A percentile compares a stretch with the other conserved stretches of the same genome.
Evolutionary conservation across 2,329 filamentous ascomycete genomes (phyloP).

Genomic region (Coniochaeta pulveracea): DNA sequence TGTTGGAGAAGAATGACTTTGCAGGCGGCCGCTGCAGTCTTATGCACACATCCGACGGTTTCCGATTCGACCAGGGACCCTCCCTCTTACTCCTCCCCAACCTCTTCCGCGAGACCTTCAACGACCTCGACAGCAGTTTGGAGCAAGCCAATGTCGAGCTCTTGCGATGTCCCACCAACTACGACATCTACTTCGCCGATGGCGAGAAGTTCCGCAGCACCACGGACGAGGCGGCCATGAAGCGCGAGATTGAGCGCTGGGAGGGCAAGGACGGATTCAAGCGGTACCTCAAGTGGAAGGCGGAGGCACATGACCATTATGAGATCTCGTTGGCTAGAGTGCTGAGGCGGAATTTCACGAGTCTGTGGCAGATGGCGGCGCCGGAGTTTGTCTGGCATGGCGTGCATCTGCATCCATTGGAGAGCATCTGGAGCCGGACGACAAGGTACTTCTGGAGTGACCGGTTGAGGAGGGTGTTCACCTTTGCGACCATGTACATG

Average conservation of each 20-base stretch:
- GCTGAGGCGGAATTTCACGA: slow-evolving; percentile 53
- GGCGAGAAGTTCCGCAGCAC: slow-evolving; percentile 51
- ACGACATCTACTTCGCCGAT: slow-evolving; percentile 64
- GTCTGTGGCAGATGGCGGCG: slow-evolving; percentile 43
- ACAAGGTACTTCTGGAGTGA: slow-evolving; percentile 60
- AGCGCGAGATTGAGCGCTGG: slow-evolving; percentile 58
- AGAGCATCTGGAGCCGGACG: slow-evolving; percentile 57
- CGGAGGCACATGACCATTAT: slow-evolving; percentile 59
- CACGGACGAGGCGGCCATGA: slow-evolving; percentile 61
- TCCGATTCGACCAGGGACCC: slow-evolving; percentile 68
- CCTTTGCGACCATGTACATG: slow-evolving; percentile 75
- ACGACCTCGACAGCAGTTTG: slow-evolving; percentile 56
- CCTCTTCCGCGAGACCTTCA: slow-evolving; percentile 58
- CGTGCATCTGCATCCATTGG: slow-evolving; percentile 55
- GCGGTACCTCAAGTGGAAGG: slow-evolving; percentile 55
- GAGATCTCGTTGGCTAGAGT: slow-evolving; percentile 57
- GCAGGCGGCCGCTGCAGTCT: slow-evolving; percentile 62
- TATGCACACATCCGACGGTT: slow-evolving; percentile 46
- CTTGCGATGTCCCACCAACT: slow-evolving; percentile 64
- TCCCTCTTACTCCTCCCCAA: slow-evolving; percentile 61
- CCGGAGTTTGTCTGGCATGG: slow-evolving; percentile 48
- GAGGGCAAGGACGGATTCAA: slow-evolving; percentile 62
- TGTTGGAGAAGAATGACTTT: slow-evolving; percentile 67
- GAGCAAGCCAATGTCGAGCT: slow-evolving; percentile 55
- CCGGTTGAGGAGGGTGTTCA: slow-evolving; percentile 58